Evolutionary conservation across 805 yeast species (phyloP).

Genomic region (Ogataea allantospora): DNA sequence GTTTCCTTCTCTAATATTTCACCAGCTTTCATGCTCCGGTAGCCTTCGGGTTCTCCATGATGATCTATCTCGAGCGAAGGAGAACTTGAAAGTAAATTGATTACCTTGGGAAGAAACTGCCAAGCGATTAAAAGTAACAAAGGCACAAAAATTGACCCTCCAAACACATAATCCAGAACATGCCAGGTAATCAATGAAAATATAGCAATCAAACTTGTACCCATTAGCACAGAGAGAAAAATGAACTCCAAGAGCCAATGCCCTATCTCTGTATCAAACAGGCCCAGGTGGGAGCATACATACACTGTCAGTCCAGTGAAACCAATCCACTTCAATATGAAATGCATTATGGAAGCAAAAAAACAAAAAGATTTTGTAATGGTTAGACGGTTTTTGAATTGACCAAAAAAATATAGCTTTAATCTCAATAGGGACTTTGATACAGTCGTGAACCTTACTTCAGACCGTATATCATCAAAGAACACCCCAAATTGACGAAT

Average conservation of each 20-base stretch:
- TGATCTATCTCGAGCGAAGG: constrained; percentile 18
- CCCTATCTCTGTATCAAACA: neutral
- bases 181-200: constrained; percentile 40
- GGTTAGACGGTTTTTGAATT: neutral
- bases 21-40: constrained; percentile 50
- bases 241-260: constrained; percentile 13
- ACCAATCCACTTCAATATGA: neutral
- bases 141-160: constrained; percentile 83
- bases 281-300: neutral
- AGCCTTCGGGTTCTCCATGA: constrained; percentile 28
- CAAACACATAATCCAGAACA: constrained; percentile 58
- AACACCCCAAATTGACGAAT: neutral
- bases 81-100: constrained; percentile 22
- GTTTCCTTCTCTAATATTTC: constrained; percentile 58
- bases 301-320: neutral
- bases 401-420: too few species aligned
- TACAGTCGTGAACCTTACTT: too few species aligned
- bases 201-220: constrained; percentile 74
- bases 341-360: neutral
- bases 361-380: neutral
- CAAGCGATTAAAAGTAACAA: constrained; percentile 42
- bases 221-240: constrained; percentile 66
- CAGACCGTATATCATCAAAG: neutral
- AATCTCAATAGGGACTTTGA: too few species aligned
- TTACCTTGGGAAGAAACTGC: constrained; percentile 30